These are phyloP conservation scores for Vigna nakashimae DNA, from an alignment of 306 rosid species.

Conservation along the genomic window DNA sequence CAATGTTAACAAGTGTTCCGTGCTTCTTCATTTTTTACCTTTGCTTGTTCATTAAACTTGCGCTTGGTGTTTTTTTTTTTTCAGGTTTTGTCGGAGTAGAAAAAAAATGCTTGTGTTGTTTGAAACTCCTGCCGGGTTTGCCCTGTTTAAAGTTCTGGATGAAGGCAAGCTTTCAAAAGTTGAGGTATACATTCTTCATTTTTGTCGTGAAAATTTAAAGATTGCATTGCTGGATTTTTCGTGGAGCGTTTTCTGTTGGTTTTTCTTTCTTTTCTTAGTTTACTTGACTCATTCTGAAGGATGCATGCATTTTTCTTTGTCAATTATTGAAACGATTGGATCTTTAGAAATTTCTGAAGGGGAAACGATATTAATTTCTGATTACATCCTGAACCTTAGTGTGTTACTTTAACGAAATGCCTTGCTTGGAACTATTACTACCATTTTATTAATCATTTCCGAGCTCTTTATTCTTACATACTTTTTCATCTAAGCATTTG, in stretches of 20 bases:
- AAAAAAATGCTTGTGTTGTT: slow-evolving; percentile 73
- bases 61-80: slow-evolving; percentile 16
- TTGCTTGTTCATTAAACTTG: background rate
- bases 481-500: background rate
- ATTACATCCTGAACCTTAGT: background rate
- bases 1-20: background rate
- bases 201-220: background rate
- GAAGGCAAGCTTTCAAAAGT: slow-evolving; percentile 84
- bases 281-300: background rate
- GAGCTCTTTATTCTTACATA: background rate
- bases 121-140: slow-evolving; percentile 83
- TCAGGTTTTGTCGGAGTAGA: slow-evolving; percentile 48
- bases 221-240: background rate
- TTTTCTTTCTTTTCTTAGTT: background rate
- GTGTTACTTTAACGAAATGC: background rate
- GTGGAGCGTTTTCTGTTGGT: background rate
- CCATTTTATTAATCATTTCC: background rate
- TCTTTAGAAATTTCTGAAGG: background rate
- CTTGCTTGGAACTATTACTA: background rate
- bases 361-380: too few relatives aligned
- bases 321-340: background rate
- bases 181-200: slow-evolving; percentile 54
- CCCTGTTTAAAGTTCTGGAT: slow-evolving; percentile 78
- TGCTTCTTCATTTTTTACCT: background rate
- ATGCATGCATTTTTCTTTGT: background rate